These are phyloP conservation scores for Corynespora cassiicola DNA, from an alignment of 2,329 filamentous ascomycete species.

Conservation along the genomic window DNA sequence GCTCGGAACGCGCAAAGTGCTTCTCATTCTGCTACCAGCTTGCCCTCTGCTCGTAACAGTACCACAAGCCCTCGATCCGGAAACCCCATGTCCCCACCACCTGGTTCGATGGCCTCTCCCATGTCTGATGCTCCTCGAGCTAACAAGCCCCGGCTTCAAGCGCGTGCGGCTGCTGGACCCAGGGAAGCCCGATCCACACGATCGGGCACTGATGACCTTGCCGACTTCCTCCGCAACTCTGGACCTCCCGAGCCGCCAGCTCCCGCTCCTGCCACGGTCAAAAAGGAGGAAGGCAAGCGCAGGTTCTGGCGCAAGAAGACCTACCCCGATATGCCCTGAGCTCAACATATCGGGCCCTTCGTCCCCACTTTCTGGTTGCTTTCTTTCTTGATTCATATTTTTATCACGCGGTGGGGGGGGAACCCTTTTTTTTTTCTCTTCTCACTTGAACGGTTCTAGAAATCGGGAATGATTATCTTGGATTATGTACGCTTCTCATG, in stretches of 20 bases:
- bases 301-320: constrained; percentile 44
- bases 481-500: no score
- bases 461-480: no score
- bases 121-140: constrained; percentile 29
- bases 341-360: no score
- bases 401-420: no score
- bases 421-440: no score
- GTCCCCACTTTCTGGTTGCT: no score
- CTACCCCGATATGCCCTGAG: constrained; percentile 19
- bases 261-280: constrained; percentile 14
- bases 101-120: constrained; percentile 19
- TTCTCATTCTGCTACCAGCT: background rate
- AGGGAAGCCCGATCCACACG: constrained; percentile 23
- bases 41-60: constrained; percentile 18
- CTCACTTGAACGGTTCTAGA: no score
- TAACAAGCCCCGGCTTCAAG: constrained; percentile 34
- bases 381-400: no score
- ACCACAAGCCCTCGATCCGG: constrained; percentile 12
- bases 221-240: constrained; percentile 51
- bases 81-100: constrained; percentile 5
- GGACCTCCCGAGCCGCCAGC: constrained; percentile 42
- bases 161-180: constrained; percentile 31
- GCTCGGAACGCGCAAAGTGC: constrained; percentile 29
- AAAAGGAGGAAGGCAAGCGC: constrained; percentile 42
- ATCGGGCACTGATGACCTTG: constrained; percentile 48